Conservation (phyloP, 177 flowering plant species). For the Tripterygium wilfordii region DNA sequence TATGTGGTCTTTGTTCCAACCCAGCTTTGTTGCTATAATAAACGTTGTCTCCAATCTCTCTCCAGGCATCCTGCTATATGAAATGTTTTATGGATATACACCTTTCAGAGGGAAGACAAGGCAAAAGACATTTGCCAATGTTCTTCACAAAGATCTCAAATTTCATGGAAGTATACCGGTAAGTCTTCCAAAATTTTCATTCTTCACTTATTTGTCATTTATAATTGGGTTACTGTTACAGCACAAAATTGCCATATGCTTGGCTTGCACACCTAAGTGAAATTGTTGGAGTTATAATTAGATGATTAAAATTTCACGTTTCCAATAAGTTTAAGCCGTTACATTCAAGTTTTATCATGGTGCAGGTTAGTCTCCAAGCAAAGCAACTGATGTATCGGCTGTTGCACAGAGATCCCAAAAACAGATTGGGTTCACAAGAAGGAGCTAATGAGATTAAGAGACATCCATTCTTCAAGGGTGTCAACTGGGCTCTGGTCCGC, state of each 20-base stretch:
- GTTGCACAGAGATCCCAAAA: slow-evolving; percentile 75
- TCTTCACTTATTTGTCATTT: background rate
- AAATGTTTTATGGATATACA: slow-evolving; percentile 94
- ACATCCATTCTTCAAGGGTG: slow-evolving; percentile 89
- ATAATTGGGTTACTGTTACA: too few species aligned
- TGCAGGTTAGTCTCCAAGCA: slow-evolving; percentile 75
- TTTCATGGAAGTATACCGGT: slow-evolving; percentile 71
- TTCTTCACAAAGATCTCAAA: slow-evolving; percentile 85
- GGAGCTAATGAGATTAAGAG: slow-evolving; percentile 91
- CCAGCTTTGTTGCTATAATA: background rate
- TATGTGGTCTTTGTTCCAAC: too few species aligned
- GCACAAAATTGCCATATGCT: too few species aligned
- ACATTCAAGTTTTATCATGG: too few species aligned
- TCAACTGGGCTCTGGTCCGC: slow-evolving; percentile 94
- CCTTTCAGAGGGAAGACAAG: slow-evolving; percentile 98
- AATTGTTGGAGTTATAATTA: too few species aligned
- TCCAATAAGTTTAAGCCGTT: too few species aligned
- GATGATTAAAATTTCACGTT: too few species aligned
- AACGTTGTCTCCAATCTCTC: too few species aligned
- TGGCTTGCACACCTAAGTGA: too few species aligned
- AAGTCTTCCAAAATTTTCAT: slow-evolving; percentile 7
- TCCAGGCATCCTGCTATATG: slow-evolving; percentile 88
- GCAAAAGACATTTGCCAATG: slow-evolving; percentile 89
- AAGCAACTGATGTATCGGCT: slow-evolving; percentile 75
- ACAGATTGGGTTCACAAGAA: slow-evolving; percentile 72